Percentiles rank a stretch among this genome's conserved stretches.
Evolutionary conservation across 2,329 filamentous ascomycete species (phyloP).

Genomic region (Boeremia lycopersici): DNA sequence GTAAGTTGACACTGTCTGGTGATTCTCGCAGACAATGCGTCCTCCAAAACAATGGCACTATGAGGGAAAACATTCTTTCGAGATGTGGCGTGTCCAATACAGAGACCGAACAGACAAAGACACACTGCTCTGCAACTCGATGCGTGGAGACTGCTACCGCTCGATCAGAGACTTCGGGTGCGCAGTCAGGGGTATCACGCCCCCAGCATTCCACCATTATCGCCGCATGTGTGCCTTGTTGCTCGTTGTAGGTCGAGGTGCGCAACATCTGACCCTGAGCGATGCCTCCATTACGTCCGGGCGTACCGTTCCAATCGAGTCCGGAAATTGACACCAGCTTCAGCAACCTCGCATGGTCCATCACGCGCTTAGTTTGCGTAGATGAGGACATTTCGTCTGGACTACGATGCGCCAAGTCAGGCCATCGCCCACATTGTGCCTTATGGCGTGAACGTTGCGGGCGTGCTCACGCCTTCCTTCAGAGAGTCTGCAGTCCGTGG

Average conservation of each 20-base stretch:
- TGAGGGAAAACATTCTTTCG: background rate
- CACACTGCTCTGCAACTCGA: background rate
- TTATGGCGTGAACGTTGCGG: background rate
- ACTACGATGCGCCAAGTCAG: slow-evolving; percentile 8
- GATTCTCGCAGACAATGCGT: background rate
- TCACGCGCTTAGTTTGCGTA: background rate
- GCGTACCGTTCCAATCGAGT: slow-evolving; percentile 1
- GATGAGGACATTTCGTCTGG: background rate
- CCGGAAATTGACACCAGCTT: slow-evolving; percentile 14
- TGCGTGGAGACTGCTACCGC: background rate
- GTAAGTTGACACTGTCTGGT: background rate
- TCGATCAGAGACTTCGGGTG: background rate
- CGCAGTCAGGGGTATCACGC: background rate
- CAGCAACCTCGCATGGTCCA: slow-evolving; percentile 7
- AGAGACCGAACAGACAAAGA: background rate
- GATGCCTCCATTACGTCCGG: background rate
- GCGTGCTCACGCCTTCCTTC: background rate
- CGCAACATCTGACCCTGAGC: slow-evolving; percentile 12
- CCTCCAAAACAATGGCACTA: background rate
- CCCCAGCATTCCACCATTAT: background rate
- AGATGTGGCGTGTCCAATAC: background rate
- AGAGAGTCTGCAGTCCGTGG: background rate
- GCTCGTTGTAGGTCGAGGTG: slow-evolving; percentile 1
- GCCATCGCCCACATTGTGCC: background rate
- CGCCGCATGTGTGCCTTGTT: slow-evolving; percentile 7